These are phyloP conservation scores for Phenoliferia sp. DNA, from an alignment of 1,284 basidiomycete genomes.

Conservation along the genomic window DNA sequence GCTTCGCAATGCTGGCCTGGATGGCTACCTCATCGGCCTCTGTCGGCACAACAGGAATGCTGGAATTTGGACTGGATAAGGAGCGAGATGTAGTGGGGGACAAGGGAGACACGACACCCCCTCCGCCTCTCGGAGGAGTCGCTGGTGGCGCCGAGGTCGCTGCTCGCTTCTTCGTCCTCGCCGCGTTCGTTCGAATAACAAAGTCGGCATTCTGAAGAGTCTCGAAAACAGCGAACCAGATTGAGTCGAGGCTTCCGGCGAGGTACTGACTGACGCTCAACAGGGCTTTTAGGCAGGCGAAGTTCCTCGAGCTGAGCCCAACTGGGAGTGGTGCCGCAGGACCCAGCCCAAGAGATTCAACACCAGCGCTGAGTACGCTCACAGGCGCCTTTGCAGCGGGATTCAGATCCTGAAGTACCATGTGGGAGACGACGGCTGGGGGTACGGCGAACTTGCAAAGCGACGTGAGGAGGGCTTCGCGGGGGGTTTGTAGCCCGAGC, in stretches of 20 bases:
- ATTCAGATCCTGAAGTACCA: conserved; percentile 49
- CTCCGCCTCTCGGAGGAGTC: conserved; percentile 4
- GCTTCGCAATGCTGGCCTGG: conserved; percentile 62
- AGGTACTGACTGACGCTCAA: conserved; percentile 74
- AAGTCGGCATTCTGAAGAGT: conserved; percentile 88
- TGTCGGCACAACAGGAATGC: conserved; percentile 43
- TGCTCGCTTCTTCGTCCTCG: conserved; percentile 25
- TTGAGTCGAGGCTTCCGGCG: conserved; percentile 73
- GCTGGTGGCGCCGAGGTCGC: conserved; percentile 14
- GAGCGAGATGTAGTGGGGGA: conserved; percentile 8
- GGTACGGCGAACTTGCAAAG: conserved; percentile 86
- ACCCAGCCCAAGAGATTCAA: conserved; percentile 62
- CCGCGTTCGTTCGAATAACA: conserved; percentile 52
- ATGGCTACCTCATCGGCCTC: conserved; percentile 73
- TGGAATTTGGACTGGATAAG: not conserved
- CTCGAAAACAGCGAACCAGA: conserved; percentile 89
- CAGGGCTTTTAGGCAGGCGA: conserved; percentile 81
- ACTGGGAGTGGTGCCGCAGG: conserved; percentile 21
- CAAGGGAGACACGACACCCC: not conserved
- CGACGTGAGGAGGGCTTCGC: conserved; percentile 87
- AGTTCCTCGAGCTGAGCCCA: conserved; percentile 77
- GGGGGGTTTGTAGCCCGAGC: conserved; percentile 71
- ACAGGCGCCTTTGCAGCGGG: conserved; percentile 7
- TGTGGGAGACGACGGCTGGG: conserved; percentile 72
- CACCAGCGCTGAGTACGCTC: conserved; percentile 47